Base-by-base conservation (phyloP, 345 rosid genomes). In the Litchi chinensis region DNA sequence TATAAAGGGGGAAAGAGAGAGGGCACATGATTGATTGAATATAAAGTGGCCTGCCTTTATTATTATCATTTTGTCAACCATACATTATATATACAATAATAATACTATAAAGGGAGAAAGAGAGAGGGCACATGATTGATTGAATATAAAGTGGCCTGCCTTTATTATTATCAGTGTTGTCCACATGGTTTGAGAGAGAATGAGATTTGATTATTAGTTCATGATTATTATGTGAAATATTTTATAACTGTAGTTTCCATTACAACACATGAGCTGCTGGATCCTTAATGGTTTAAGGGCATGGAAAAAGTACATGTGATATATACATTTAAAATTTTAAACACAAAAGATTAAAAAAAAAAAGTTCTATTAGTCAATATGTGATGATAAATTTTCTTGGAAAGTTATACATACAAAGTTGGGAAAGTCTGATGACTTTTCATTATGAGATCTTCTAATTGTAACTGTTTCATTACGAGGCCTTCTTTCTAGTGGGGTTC, bases 201-300 rank as follows among this genome's bases (percentile, higher is more conserved):
- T 32, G 37, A 32, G 37, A 32, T 32, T 32, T 32, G 37, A 32
- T 2, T 32, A 32, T 32, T 32, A 32, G 37, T 32, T 1, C 37
- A 32, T 32, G 37, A 54, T 57, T 39, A n/a, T 71, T 46, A 64
- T 26, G 21, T 62, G 11, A 26, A 79, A 15, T 1, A 19, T 26
- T 76, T 76, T 71, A 22, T 18, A 43, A 62, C 60, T 62, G 12
- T 5, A 64, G 69, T 65, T 76, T 80, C 32, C 81, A 3, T 32
- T 44, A 16, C 3, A 28, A 73, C 90, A 84, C 88, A 89, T 84
- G 86, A 81, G 67, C 16, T 82, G 88, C 74, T 77, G 81, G 80
- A 67, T 75, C 74, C 26, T 54, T 39, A 65, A 74, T 56, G 12
- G 37, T 32, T 32, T 32, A 32, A 32, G 37, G 37, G 37, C 37